Conservation (phyloP, 2,329 filamentous ascomycete genomes). For the Calonectria hongkongensis region DNA sequence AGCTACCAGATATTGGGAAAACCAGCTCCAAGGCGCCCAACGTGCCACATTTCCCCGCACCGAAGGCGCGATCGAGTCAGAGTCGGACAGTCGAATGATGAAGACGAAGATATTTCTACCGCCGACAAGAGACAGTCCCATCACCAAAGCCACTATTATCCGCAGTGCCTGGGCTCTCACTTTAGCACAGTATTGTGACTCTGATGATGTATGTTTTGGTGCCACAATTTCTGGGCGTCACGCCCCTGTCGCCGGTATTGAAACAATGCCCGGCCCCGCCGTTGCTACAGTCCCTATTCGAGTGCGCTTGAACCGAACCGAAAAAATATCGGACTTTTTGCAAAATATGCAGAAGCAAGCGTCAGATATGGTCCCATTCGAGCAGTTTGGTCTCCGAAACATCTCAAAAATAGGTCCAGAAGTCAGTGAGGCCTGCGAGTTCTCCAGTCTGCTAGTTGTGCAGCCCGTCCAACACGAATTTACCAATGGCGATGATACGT, state of each 20-base stretch:
- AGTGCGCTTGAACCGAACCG: constrained; percentile 50
- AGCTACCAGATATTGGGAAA: neutral
- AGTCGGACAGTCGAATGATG: too few species aligned
- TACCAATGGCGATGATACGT: constrained; percentile 47
- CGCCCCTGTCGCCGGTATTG: constrained; percentile 45
- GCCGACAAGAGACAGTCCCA: constrained; percentile 66
- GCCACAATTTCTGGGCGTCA: constrained; percentile 64
- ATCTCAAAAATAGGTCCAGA: constrained; percentile 44
- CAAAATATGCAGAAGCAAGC: constrained; percentile 51
- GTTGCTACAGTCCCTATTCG: constrained; percentile 58
- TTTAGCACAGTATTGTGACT: constrained; percentile 63
- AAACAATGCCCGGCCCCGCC: constrained; percentile 53
- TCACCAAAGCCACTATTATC: constrained; percentile 41
- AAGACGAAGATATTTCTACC: constrained; percentile 57
- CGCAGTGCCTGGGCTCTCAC: constrained; percentile 70
- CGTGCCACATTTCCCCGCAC: neutral
- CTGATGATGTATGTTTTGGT: constrained; percentile 64
- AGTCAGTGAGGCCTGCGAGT: constrained; percentile 25
- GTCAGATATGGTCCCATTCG: constrained; percentile 41
- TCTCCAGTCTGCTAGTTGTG: constrained; percentile 39
- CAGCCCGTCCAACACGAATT: constrained; percentile 26
- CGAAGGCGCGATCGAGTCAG: neutral
- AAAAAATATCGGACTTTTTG: constrained; percentile 63
- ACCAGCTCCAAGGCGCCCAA: neutral
- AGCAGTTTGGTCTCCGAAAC: constrained; percentile 44